Conservation (phyloP, 768 basidiomycete species). For the Boletus rubroflammeus region DNA sequence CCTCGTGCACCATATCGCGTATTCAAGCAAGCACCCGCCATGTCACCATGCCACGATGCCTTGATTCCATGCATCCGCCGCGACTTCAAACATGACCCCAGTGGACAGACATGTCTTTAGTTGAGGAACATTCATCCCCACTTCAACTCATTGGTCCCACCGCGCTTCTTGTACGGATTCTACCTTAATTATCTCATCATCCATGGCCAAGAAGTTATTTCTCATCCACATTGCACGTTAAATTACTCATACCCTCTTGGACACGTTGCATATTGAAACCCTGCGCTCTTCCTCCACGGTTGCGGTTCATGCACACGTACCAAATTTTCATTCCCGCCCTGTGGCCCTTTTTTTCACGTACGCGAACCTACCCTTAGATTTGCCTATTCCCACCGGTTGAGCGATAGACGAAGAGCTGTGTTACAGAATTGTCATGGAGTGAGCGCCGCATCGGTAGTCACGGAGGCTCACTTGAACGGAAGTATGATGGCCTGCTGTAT, state of each 20-base stretch:
- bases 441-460: too few relatives aligned
- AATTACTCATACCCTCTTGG: conserved; percentile 9
- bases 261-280: conserved; percentile 5
- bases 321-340: conserved; percentile 20
- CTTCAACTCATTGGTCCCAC: neutral
- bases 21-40: neutral
- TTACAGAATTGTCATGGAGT: too few relatives aligned
- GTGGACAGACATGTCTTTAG: conserved; percentile 14
- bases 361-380: neutral
- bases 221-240: neutral
- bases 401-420: neutral
- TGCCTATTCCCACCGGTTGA: neutral
- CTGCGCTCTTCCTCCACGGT: neutral
- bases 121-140: neutral
- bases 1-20: conserved; percentile 7
- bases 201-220: neutral
- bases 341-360: neutral
- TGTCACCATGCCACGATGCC: neutral
- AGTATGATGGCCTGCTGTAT: neutral
- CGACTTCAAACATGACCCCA: neutral
- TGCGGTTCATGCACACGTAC: neutral
- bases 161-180: neutral
- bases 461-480: too few relatives aligned
- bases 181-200: conserved; percentile 18
- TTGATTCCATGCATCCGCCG: neutral